Evolutionary conservation across 1,139 yeast species (phyloP), one percentile per base, ranked within the genome.

Genomic region (Candida smagusa): DNA sequence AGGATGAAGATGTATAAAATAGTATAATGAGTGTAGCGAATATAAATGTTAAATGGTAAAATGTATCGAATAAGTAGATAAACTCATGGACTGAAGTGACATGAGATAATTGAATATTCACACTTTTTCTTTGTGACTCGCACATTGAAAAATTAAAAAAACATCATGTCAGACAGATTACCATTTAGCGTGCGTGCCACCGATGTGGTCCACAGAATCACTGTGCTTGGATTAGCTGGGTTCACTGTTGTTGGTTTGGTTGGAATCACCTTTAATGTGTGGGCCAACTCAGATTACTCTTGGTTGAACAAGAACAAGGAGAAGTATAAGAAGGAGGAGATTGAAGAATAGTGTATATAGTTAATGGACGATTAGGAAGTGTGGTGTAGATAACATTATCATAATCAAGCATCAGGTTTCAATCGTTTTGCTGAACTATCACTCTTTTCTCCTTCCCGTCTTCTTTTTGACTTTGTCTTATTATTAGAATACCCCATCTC

Each of bases 131-230:
- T 11, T 9, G 11, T 24, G 11, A 22, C 27, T 24, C 27, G 12
- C 27, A 9, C 27, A 9, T 6, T 11, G 27, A 9, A 24, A 11
- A 24, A 11, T 9, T 11, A 24, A 24, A 24, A 24, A 24, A 24
- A 24, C 13, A 34, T 35, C 33, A 65, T 61, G 65, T 56, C 37
- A 50, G 35, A 58, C 40, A 65, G 58, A 54, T 68, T 69, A 44
- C 77, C 76, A 37, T 58, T 66, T 34, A 55, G 63, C 38, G 77
- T 69, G 28, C 72, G 76, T 56, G 48, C 55, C 28, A 56, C 62
- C 37, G 62, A 57, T 38, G 56, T 53, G 30, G 46, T 57, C 29
- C 62, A 57, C 46, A 53, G 62, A 49, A 46, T 53, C 24, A 45
- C 57, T 11, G 62, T 57, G 22, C 54, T 55, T 28, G 55, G 59